Percentiles rank a stretch among this genome's conserved stretches.
These are phyloP conservation scores for Nothopassalora personata DNA, from an alignment of 2,329 filamentous ascomycete species.

Conservation along the genomic window DNA sequence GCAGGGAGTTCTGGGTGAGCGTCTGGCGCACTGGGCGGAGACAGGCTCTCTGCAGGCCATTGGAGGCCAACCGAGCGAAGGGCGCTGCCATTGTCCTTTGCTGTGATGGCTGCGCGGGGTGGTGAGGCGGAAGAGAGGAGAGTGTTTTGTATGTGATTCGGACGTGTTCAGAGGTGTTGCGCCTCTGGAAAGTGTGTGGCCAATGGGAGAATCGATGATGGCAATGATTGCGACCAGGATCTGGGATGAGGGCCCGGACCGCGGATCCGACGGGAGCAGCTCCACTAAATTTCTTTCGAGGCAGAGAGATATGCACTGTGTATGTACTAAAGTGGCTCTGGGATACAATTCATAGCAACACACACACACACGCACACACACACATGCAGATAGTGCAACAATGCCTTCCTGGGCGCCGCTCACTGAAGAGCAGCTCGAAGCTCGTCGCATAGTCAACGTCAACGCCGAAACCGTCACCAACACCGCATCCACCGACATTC, in stretches of 20 bases:
- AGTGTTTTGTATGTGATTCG: not conserved
- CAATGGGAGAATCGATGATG: constrained; percentile 11
- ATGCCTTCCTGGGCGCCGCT: constrained; percentile 32
- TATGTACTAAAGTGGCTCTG: too few species aligned
- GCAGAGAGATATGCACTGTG: too few species aligned
- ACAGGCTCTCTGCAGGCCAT: constrained; percentile 49
- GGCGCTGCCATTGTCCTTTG: constrained; percentile 59
- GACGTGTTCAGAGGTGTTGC: not conserved
- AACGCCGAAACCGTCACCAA: constrained; percentile 87
- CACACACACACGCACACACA: not conserved
- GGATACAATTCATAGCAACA: too few species aligned
- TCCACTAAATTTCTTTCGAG: not conserved
- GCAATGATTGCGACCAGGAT: not conserved
- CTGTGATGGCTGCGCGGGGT: constrained; percentile 28
- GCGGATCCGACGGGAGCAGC: not conserved
- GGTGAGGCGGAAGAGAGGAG: constrained; percentile 9
- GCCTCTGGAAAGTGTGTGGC: constrained; percentile 3
- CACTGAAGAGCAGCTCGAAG: constrained; percentile 54
- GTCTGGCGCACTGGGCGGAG: constrained; percentile 27
- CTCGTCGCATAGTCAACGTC: constrained; percentile 77
- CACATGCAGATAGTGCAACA: not conserved
- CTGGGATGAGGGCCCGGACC: not conserved
- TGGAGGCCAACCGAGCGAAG: constrained; percentile 67
- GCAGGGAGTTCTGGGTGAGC: constrained; percentile 35
- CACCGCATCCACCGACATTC: constrained; percentile 85